Base-by-base conservation (phyloP, 345 rosid genomes). In the Gossypium sturtianum region DNA sequence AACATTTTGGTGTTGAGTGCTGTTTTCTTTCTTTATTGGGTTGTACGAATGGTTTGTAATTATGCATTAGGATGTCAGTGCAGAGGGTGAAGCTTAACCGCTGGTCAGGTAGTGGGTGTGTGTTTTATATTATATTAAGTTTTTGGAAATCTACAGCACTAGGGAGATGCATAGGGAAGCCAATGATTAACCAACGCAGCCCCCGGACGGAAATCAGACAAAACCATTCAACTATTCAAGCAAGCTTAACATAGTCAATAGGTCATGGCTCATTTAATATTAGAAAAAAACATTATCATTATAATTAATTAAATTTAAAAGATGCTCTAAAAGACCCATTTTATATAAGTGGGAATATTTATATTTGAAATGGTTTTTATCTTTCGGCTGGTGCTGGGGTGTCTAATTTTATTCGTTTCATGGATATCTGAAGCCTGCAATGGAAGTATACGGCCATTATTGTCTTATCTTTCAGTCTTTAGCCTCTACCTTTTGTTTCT, bases 361-460 rank as follows among this genome's bases (percentile, higher is more conserved):
- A 62, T 38, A 38, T 29, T 13, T 9, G 13, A 67, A 22, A 20
- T 15, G 38, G n/a, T 19, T 67, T 7, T 25, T 16, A 47, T 29
- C 73, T 70, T 70, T 53, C 47, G 60, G 73, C 62, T 27, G 10
- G 27, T 59, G 45, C 53, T 17, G 13, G 66, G 45, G 64, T 17
- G 13, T 56, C 3, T 48, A 12, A 43, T 1, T 66, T 47, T 1
- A 15, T 17, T 11, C 15, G 63, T 9, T 65, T 63, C 66, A 15
- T 25, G 43, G 45, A 10, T 70, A 9, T 29, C 53, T 43, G 77
- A 60, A 52, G 47, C 61, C 44, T 70, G 51, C 66, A 6, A 16
- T 74, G 71, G 77, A 70, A 70, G 54, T 22, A 74, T 68, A 25
- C 74, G 77, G 70, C 63, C 70, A 51, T 13, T 12, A 0, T n/a